These are phyloP conservation scores for Lizonia empirigonia DNA, from an alignment of 2,329 filamentous ascomycete species.

Conservation along the genomic window DNA sequence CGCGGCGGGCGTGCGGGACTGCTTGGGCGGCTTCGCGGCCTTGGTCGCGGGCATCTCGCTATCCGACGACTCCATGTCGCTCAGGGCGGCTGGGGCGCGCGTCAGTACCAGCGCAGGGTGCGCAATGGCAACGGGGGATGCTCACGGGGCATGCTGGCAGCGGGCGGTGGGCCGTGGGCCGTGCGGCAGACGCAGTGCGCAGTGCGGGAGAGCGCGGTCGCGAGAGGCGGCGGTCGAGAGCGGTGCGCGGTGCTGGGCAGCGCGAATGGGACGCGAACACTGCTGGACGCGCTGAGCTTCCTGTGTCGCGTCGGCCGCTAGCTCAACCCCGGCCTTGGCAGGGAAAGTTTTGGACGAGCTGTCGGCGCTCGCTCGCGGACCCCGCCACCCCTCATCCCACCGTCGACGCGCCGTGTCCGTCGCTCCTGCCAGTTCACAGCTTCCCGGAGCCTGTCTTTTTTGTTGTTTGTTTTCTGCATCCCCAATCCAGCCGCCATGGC, in stretches of 20 bases:
- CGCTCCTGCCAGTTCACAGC: constrained; percentile 10
- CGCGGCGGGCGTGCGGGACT: constrained; percentile 9
- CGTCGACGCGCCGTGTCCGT: constrained; percentile 13
- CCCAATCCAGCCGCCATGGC: constrained; percentile 36
- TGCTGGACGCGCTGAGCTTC: constrained; percentile 10
- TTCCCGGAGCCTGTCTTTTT: constrained; percentile 5
- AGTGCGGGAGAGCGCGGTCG: constrained; percentile 16
- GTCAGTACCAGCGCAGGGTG: constrained; percentile 23
- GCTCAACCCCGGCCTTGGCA: constrained; percentile 24
- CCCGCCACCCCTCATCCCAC: constrained; percentile 35
- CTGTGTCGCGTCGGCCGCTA: constrained; percentile 5
- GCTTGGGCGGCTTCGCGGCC: constrained; percentile 25
- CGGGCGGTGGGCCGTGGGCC: constrained; percentile 14
- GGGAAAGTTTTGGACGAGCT: constrained; percentile 37
- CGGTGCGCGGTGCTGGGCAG: neutral
- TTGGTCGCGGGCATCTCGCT: constrained; percentile 36
- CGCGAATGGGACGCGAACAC: no score
- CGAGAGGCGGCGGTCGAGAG: no score
- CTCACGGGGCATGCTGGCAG: constrained; percentile 44
- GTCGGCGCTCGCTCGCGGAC: constrained; percentile 32
- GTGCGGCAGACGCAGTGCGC: constrained; percentile 8
- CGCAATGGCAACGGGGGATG: constrained; percentile 17
- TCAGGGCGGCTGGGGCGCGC: constrained; percentile 44
- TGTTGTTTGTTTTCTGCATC: constrained; percentile 3
- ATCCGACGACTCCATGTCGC: constrained; percentile 48